phyloP scores from a whole-genome alignment of 2,329 filamentous ascomycete species.

The Fusarium poae region DNA sequence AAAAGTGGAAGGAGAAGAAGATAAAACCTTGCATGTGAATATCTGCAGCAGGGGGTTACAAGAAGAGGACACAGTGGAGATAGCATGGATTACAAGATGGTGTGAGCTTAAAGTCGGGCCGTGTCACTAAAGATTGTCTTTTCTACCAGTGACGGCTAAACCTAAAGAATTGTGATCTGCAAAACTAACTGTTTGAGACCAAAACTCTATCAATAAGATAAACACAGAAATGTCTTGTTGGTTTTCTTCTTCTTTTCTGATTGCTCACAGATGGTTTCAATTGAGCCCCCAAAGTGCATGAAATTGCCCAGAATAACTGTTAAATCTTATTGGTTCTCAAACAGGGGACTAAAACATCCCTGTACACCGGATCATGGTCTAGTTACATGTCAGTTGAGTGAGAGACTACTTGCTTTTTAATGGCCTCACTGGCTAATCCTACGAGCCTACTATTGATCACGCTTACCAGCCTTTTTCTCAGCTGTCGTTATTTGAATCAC shows the following conservation, averaged over 20 bases:
- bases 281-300: conserved; percentile 5
- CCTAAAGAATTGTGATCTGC: not conserved
- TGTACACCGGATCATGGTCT: too few relatives aligned
- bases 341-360: not conserved
- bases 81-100: not conserved
- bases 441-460: not conserved
- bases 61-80: too few relatives aligned
- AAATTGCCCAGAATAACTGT: not conserved
- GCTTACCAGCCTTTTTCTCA: not conserved
- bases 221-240: too few relatives aligned
- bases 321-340: not conserved
- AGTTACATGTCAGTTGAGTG: not conserved
- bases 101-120: conserved; percentile 1
- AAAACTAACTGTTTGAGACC: not conserved
- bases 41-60: not conserved
- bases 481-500: not conserved
- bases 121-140: not conserved
- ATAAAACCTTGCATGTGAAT: conserved; percentile 4
- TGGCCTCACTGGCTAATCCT: not conserved
- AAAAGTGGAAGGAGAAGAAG: not conserved
- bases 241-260: conserved; percentile 3
- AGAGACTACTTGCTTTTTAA: conserved; percentile 4
- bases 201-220: not conserved
- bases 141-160: not conserved
- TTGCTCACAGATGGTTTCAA: conserved; percentile 1